Base-by-base conservation (phyloP, 306 rosid genomes). In the Gynostemma pentaphyllum region DNA sequence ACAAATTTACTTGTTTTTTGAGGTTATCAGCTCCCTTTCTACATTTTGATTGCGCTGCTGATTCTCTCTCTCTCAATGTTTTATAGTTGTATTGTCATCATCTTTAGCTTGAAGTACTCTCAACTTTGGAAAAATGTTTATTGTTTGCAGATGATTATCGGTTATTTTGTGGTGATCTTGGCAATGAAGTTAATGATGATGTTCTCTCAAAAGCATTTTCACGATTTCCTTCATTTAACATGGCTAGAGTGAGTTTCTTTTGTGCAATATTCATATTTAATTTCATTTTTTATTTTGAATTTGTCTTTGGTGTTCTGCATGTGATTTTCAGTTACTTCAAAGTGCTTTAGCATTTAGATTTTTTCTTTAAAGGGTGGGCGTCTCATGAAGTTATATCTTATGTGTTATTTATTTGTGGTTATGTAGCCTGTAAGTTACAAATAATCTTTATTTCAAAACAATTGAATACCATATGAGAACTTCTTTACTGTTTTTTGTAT, bases 151-250 rank as follows among this genome's bases (percentile, higher is more conserved):
- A 86, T 88, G 95, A 92, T 59, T 88, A 84, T 73, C 85, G 90
- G 46, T 81, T 88, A 61, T 92, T 92, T 70, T 92, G 94, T 66
- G 97, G 99, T 28, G 97, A 88, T 79, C 94, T 92, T 52, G 99
- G 99, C 59, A 92, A 92, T 62, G 99, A 92, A 85, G 99, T 88
- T 81, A 92, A 88, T 40, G 99, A 92, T 70, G 97, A 92, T 65
- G 95, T 88, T 69, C 96, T 92, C 73, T 74, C 99, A 2, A 92
- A 92, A 78, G 84, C 99, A 59, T 92, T 92, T 79, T 74, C 99
- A 5, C 84, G 94, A 36, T 92, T 92, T 67, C 94, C 97, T 78
- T 79, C 90, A 73, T 88, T 92, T 78, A 92, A 86, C 68, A 82
- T 86, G 88, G 97, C 97, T 32, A 81, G 85, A 23, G 99, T 92